These are phyloP conservation scores for Cenchrus fungigraminus DNA, from an alignment of 176 grass and related monocot genomes.

Conservation along the genomic window DNA sequence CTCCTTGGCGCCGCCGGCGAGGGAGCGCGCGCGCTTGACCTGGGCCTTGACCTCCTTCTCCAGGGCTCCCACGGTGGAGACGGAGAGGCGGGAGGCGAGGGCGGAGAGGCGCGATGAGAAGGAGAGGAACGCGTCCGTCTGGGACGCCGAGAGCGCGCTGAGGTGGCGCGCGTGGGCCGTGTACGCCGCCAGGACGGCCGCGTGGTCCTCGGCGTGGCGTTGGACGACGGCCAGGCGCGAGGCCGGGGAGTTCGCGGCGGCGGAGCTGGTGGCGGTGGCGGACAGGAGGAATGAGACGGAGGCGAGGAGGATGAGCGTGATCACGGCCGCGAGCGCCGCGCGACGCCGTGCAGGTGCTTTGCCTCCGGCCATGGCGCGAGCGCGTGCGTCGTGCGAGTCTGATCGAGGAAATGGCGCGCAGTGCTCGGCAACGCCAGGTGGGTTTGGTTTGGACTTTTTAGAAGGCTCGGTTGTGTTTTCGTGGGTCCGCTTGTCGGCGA, in stretches of 20 bases:
- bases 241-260: conserved; percentile 17
- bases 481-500: not conserved
- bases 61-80: conserved; percentile 46
- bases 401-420: conserved; percentile 26
- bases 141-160: conserved; percentile 50
- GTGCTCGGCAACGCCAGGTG: conserved; percentile 2
- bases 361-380: conserved; percentile 66
- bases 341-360: conserved; percentile 49
- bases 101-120: conserved; percentile 67
- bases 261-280: conserved; percentile 18
- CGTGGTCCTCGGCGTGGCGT: conserved; percentile 78
- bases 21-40: conserved; percentile 74
- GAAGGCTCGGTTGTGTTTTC: not conserved
- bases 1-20: conserved; percentile 78
- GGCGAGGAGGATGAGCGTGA: conserved; percentile 59
- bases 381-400: not conserved
- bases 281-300: conserved; percentile 53
- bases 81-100: conserved; percentile 64
- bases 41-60: conserved; percentile 72
- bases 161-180: conserved; percentile 72
- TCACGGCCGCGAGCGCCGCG: conserved; percentile 54
- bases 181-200: conserved; percentile 77
- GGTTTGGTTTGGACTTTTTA: conserved; percentile 35
- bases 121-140: conserved; percentile 62
- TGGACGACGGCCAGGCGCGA: conserved; percentile 59